Conservation (phyloP, 2,329 filamentous ascomycete species). For the Xylaria sp. region DNA sequence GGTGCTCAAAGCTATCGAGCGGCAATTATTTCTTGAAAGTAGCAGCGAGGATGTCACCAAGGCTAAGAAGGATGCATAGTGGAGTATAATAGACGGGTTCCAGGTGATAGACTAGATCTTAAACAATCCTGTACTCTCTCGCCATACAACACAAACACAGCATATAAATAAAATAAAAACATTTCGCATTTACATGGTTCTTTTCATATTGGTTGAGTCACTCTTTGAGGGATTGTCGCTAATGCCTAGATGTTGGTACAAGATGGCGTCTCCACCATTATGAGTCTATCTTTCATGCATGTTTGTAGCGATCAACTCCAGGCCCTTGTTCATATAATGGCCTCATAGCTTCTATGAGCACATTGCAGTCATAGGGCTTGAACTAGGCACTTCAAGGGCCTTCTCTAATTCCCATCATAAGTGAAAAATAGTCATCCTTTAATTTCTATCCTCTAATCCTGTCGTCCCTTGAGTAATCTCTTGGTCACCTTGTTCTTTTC, state of each 20-base stretch:
- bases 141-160: constrained; percentile 18
- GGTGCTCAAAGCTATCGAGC: constrained; percentile 80
- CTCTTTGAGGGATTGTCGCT: constrained; percentile 13
- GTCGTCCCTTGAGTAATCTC: constrained; percentile 96
- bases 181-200: constrained; percentile 24
- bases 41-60: constrained; percentile 54
- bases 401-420: neutral
- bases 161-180: constrained; percentile 32
- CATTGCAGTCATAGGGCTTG: constrained; percentile 12
- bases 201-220: constrained; percentile 9
- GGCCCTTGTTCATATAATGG: constrained; percentile 11
- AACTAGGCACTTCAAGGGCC: neutral
- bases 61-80: constrained; percentile 63
- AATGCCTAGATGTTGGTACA: constrained; percentile 41
- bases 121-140: constrained; percentile 46
- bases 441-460: constrained; percentile 71
- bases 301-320: constrained; percentile 28
- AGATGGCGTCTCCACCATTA: constrained; percentile 38
- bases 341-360: constrained; percentile 21
- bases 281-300: constrained; percentile 32
- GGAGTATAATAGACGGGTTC: constrained; percentile 50
- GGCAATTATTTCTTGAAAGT: constrained; percentile 70
- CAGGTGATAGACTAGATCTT: constrained; percentile 44
- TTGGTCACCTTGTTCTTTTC: constrained; percentile 99
- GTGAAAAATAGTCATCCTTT: constrained; percentile 5